Evolutionary conservation across 768 basidiomycete genomes (phyloP), one percentile per base, ranked within the genome.

Genomic region (Phanerochaete sordida): DNA sequence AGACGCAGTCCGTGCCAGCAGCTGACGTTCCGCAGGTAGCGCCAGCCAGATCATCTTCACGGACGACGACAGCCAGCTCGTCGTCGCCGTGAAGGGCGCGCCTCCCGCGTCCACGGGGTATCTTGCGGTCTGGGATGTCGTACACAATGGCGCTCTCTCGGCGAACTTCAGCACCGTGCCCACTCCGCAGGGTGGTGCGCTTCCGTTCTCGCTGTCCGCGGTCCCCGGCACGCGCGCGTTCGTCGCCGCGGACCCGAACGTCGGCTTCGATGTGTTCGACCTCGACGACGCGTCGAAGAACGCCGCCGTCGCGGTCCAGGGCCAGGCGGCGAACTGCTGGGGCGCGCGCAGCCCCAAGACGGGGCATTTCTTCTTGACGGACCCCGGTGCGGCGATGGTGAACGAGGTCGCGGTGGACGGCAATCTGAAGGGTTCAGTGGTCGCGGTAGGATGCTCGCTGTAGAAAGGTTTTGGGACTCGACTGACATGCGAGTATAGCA

Each of bases 81-180:
- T 82, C 45, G 81, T 76, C 13, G 76, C 81, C 21, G 75, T 81
- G 65, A 82, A 83, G 65, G 81, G 81, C 24, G 62, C 73, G 19
- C 79, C 80, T 15, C 76, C 80, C 2, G 73, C 73, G 23, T 55
- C 44, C 12, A 78, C 78, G 6, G 81, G 81, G 24, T 81, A 80
- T 71, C 71, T 84, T 58, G 81, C 82, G 12, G 73, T 76, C 15
- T 84, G 79, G 78, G 77, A 81, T 58, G 71, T 83, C 56, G 73
- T 70, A 9, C 49, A 60, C 13, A 76, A 79, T 58, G 79, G 78
- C n/a, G 74, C 76, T 12, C 75, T 83, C 37, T 80, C 81, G 1
- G 33, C 65, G 33, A 70, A 79, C 57, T 77, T 77, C 70, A 68
- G 68, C 57, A 66, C 71, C 9, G 63, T 79, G 28, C 65, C 70